Evolutionary conservation across 306 rosid species (phyloP), one percentile per base, ranked within the genome.

Genomic region (Dalbergia oliveri): DNA sequence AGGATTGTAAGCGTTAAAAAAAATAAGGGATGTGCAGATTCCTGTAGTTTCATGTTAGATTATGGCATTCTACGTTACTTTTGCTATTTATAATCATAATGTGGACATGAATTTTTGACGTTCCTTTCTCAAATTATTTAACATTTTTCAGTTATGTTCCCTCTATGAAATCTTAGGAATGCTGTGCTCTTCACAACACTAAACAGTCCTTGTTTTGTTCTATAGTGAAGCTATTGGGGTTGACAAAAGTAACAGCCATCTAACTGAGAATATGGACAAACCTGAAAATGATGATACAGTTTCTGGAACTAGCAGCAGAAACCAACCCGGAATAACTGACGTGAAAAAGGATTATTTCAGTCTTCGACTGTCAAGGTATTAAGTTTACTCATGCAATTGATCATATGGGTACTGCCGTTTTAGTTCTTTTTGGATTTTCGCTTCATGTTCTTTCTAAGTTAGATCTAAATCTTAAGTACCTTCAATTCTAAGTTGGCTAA

Each of bases 201-300:
- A 9, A 39, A 41, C n/a, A 49, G 68, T 41, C 65, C 68, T 8
- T 13, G 58, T 43, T 45, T 8, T 13, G 58, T 43, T 45, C 64
- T 33, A 47, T 63, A 33, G 68, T 51, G 72, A 56, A 56, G 61
- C 19, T 5, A 53, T 66, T 66, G 21, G 58, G 23, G 31, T 57
- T 41, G 77, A 13, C 13, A 44, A 79, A 21, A 0, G 23, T 21
- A 21, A 15, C 43, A 37, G 31, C 69, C 44, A 66, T 62, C 57
- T 16, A 23, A 51, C 65, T 83, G 59, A 54, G 69, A 81, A 79
- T 37, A 88, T 87, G 94, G 87, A 79, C 68, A 85, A 89, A 77
- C 75, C 80, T 31, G 80, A 88, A 57, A 84, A 77, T 62, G 87
- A 79, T 18, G 56, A 77, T 69, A 58, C 70, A 76, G 41, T 69